A percentile compares a stretch with the other conserved stretches of the same genome.
phyloP scores from a whole-genome alignment of 2,329 filamentous ascomycete genomes.

The Arachnopeziza araneosa region DNA sequence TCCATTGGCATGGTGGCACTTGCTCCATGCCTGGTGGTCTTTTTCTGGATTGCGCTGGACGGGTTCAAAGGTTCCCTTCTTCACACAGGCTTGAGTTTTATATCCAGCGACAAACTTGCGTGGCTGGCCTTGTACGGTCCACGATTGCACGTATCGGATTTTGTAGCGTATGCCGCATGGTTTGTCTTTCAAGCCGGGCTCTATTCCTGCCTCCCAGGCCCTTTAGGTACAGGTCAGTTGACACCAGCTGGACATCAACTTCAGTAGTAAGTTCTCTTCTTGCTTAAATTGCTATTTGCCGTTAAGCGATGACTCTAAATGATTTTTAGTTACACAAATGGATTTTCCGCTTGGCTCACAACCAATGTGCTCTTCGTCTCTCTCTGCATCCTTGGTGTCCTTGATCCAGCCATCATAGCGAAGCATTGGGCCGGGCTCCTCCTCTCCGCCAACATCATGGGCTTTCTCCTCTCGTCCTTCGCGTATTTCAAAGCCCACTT shows the following conservation, averaged over 20 bases:
- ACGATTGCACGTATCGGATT: background rate
- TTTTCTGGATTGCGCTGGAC: slow-evolving; percentile 11
- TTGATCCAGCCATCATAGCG: slow-evolving; percentile 37
- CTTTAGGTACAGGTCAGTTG: slow-evolving; percentile 34
- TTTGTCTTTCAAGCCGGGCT: slow-evolving; percentile 31
- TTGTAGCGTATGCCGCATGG: slow-evolving; percentile 19
- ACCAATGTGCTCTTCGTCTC: slow-evolving; percentile 32
- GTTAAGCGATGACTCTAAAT: too few relatives aligned
- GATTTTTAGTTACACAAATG: slow-evolving; percentile 39
- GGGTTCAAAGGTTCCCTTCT: slow-evolving; percentile 8
- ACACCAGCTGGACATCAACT: slow-evolving; percentile 37
- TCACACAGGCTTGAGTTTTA: slow-evolving; percentile 1
- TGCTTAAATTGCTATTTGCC: too few relatives aligned
- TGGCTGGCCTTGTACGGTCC: slow-evolving; percentile 1
- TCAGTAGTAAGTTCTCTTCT: too few relatives aligned
- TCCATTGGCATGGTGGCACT: slow-evolving; percentile 7
- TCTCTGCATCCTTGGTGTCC: slow-evolving; percentile 24
- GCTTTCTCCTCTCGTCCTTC: slow-evolving; percentile 29
- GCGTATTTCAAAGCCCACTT: slow-evolving; percentile 37
- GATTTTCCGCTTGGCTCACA: slow-evolving; percentile 35
- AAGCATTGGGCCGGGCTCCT: slow-evolving; percentile 38
- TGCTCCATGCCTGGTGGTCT: slow-evolving; percentile 7
- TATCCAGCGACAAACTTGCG: slow-evolving; percentile 6
- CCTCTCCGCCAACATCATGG: slow-evolving; percentile 34
- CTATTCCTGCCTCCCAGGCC: slow-evolving; percentile 32